Evolutionary conservation across 805 yeast genomes (phyloP).

Genomic region (Hermanozyma aechmeae): DNA sequence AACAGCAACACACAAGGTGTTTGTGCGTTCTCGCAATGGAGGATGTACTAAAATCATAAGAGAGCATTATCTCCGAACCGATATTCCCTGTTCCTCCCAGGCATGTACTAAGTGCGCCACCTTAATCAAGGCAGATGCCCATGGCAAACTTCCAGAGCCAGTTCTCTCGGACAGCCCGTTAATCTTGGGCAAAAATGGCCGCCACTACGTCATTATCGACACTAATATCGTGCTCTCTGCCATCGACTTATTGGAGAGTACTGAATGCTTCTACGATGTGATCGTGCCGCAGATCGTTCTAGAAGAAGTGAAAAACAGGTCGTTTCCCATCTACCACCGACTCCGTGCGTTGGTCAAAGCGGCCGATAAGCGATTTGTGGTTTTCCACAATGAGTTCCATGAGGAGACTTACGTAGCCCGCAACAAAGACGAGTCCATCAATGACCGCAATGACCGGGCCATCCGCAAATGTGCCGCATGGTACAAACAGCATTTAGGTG

Average conservation of each 20-base stretch:
- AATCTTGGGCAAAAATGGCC: slow-evolving; percentile 37
- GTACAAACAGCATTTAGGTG: slow-evolving; percentile 57
- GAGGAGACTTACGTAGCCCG: slow-evolving; percentile 61
- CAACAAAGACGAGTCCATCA: slow-evolving; percentile 57
- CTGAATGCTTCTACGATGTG: slow-evolving; percentile 73
- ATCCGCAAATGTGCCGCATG: slow-evolving; percentile 68
- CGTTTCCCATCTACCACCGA: slow-evolving; percentile 82
- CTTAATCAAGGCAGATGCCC: slow-evolving; percentile 50
- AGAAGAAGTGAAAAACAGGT: slow-evolving; percentile 84
- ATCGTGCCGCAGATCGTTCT: slow-evolving; percentile 91
- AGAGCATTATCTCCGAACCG: slow-evolving; percentile 88
- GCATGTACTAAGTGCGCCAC: slow-evolving; percentile 56
- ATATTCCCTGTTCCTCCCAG: slow-evolving; percentile 82
- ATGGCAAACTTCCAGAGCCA: slow-evolving; percentile 57
- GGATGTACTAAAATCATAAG: slow-evolving; percentile 85
- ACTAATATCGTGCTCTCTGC: slow-evolving; percentile 84
- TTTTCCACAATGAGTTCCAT: slow-evolving; percentile 88
- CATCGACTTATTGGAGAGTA: slow-evolving; percentile 79
- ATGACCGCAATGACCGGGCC: slow-evolving; percentile 88
- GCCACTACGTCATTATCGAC: slow-evolving; percentile 80
- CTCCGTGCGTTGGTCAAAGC: slow-evolving; percentile 66
- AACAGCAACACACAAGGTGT: slow-evolving; percentile 78
- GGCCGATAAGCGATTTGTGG: slow-evolving; percentile 75
- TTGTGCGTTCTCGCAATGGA: slow-evolving; percentile 84
- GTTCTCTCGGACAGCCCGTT: slow-evolving; percentile 59